Evolutionary conservation across 768 basidiomycete species (phyloP).

Genomic region (Astraeus odoratus): DNA sequence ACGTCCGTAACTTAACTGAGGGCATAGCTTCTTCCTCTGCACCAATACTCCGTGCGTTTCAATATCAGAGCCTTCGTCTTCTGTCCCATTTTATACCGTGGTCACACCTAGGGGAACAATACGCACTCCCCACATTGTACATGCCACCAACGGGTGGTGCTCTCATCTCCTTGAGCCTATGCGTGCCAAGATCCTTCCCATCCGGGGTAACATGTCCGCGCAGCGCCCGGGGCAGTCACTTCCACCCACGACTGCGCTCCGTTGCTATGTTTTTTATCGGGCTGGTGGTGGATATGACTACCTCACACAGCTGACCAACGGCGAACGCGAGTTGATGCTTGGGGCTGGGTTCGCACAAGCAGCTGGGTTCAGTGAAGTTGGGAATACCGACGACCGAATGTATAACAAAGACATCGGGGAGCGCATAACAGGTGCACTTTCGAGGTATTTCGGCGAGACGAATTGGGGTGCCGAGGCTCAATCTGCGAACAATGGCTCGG

Average conservation of each 20-base stretch:
- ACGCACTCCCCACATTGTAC: conserved; percentile 57
- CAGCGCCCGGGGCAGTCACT: conserved; percentile 44
- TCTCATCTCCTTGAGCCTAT: conserved; percentile 63
- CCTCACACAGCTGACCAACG: conserved; percentile 52
- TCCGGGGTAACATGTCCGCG: conserved; percentile 56
- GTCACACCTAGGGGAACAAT: conserved; percentile 55
- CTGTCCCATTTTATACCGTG: conserved; percentile 40
- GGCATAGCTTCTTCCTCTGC: conserved; percentile 47
- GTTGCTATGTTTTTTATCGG: conserved; percentile 55
- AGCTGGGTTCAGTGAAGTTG: conserved; percentile 29
- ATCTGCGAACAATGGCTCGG: conserved; percentile 7
- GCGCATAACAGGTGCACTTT: conserved; percentile 41
- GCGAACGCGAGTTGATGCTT: conserved; percentile 50
- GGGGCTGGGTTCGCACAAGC: conserved; percentile 47
- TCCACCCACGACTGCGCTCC: conserved; percentile 30
- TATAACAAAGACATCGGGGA: conserved; percentile 24
- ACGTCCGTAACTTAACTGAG: not conserved
- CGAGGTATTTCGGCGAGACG: conserved; percentile 43
- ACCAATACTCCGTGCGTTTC: conserved; percentile 57
- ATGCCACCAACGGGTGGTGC: conserved; percentile 81
- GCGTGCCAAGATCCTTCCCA: conserved; percentile 56
- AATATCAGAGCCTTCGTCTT: conserved; percentile 31
- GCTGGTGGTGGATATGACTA: conserved; percentile 47
- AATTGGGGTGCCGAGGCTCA: conserved; percentile 35
- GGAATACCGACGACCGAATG: conserved; percentile 31